Conservation (phyloP, 495 filamentous ascomycete genomes). For the Copromyces sp. region DNA sequence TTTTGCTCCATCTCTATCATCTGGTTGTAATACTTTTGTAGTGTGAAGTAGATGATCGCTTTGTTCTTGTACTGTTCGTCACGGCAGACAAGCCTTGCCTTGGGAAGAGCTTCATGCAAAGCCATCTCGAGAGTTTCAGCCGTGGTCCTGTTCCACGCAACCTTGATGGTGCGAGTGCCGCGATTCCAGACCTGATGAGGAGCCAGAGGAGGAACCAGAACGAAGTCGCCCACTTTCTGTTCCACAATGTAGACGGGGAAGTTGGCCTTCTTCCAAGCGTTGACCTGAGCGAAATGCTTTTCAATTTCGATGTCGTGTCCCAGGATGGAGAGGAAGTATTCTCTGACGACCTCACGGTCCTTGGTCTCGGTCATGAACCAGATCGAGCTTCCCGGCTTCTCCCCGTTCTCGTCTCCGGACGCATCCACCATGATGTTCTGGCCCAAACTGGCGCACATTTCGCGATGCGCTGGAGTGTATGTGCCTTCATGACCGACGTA, state of each 20-base stretch:
- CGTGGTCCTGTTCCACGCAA: slow-evolving; percentile 96
- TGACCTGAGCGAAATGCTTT: slow-evolving; percentile 87
- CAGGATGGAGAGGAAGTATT: slow-evolving; percentile 83
- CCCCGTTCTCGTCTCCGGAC: slow-evolving; percentile 58
- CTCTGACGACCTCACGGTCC: slow-evolving; percentile 75
- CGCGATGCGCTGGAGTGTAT: slow-evolving; percentile 89
- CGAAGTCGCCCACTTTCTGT: slow-evolving; percentile 86
- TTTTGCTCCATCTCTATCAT: slow-evolving; percentile 44
- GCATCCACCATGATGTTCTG: slow-evolving; percentile 98
- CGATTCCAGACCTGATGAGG: slow-evolving; percentile 98
- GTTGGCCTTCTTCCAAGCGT: slow-evolving; percentile 84
- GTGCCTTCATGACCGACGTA: slow-evolving; percentile 97
- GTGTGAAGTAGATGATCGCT: slow-evolving; percentile 78
- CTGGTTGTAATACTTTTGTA: slow-evolving; percentile 63
- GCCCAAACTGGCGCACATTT: slow-evolving; percentile 94
- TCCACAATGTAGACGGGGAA: slow-evolving; percentile 90
- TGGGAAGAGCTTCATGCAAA: slow-evolving; percentile 73
- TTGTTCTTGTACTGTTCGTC: slow-evolving; percentile 99
- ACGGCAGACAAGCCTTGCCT: slow-evolving; percentile 85
- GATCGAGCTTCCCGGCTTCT: slow-evolving; percentile 76
- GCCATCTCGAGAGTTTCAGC: slow-evolving; percentile 82
- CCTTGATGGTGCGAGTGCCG: slow-evolving; percentile 89
- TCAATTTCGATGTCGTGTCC: slow-evolving; percentile 96
- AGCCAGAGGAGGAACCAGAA: slow-evolving; percentile 90
- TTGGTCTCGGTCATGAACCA: slow-evolving; percentile 98